phyloP scores from a whole-genome alignment of 1,284 basidiomycete genomes.

The Pisolithus thermaeus region DNA sequence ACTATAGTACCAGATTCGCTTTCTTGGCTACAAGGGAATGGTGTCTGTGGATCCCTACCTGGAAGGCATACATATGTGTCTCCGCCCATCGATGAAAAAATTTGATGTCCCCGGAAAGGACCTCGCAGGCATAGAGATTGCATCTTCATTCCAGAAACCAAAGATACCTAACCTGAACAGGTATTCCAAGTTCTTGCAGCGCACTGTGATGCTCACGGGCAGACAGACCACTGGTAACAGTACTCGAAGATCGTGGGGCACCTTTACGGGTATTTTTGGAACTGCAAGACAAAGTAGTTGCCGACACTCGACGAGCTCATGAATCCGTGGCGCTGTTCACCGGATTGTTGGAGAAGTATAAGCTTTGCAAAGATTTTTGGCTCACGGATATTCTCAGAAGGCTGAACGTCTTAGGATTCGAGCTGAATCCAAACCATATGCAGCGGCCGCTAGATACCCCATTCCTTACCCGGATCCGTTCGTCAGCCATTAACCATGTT shows the following conservation, averaged over 20 bases:
- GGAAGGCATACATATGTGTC: slow-evolving; percentile 46
- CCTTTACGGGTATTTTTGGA: slow-evolving; percentile 45
- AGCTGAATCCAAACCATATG: slow-evolving; percentile 35
- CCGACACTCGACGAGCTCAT: slow-evolving; percentile 48
- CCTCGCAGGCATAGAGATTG: slow-evolving; percentile 64
- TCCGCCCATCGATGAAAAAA: slow-evolving; percentile 72
- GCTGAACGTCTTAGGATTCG: slow-evolving; percentile 43
- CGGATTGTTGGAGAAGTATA: slow-evolving; percentile 42
- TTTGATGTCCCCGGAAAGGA: slow-evolving; percentile 48
- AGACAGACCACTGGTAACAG: slow-evolving; percentile 58
- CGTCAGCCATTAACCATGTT: slow-evolving; percentile 54
- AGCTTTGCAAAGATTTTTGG: slow-evolving; percentile 47
- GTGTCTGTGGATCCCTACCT: slow-evolving; percentile 58
- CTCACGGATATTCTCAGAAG: slow-evolving; percentile 45
- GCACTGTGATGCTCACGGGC: not conserved
- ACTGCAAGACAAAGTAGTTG: slow-evolving; percentile 51
- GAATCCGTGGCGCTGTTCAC: slow-evolving; percentile 44
- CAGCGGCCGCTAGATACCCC: slow-evolving; percentile 41
- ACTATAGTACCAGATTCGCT: slow-evolving; percentile 65
- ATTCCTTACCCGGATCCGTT: slow-evolving; percentile 53
- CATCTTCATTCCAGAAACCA: slow-evolving; percentile 51
- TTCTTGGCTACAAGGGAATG: slow-evolving; percentile 74
- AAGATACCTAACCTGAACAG: slow-evolving; percentile 59
- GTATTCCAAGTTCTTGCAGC: slow-evolving; percentile 27
- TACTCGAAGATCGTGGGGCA: slow-evolving; percentile 63